Evolutionary conservation across 1,284 basidiomycete genomes (phyloP).

Genomic region (Gymnopus androsaceus): DNA sequence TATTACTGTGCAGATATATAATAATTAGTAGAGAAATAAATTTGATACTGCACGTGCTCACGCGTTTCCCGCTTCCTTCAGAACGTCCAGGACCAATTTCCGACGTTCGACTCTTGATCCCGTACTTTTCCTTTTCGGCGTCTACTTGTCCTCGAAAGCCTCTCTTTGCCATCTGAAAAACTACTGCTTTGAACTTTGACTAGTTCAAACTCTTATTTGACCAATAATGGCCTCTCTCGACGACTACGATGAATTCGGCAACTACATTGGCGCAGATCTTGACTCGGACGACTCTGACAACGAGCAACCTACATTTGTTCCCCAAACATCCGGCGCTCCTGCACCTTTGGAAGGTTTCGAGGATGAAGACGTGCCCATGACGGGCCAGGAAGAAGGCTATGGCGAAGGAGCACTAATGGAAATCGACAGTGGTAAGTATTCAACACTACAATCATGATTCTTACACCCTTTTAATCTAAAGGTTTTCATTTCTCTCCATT

Average conservation of each 20-base stretch:
- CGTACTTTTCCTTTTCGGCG: neutral
- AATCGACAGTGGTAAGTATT: conserved; percentile 65
- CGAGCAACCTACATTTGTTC: conserved; percentile 48
- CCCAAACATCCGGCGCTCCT: conserved; percentile 34
- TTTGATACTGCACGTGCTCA: no score
- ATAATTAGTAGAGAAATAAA: no score
- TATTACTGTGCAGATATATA: no score
- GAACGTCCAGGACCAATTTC: neutral
- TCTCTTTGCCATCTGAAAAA: neutral
- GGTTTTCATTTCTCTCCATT: neutral
- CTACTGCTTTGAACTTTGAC: neutral
- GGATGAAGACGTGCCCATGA: conserved; percentile 58
- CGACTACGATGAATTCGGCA: conserved; percentile 91
- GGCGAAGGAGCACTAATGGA: conserved; percentile 72
- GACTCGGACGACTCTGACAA: conserved; percentile 83
- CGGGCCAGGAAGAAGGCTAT: conserved; percentile 41
- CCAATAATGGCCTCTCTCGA: conserved; percentile 87
- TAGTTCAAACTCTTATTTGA: neutral
- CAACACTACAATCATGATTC: conserved; percentile 10
- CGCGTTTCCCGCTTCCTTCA: no score
- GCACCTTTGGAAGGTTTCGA: conserved; percentile 78
- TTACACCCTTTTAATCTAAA: conserved; percentile 21
- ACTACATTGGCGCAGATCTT: conserved; percentile 92
- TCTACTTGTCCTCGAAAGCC: neutral
- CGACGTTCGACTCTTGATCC: neutral